Evolutionary conservation across 176 grass and related monocot genomes (phyloP).

Genomic region (Pontederia paniculata): DNA sequence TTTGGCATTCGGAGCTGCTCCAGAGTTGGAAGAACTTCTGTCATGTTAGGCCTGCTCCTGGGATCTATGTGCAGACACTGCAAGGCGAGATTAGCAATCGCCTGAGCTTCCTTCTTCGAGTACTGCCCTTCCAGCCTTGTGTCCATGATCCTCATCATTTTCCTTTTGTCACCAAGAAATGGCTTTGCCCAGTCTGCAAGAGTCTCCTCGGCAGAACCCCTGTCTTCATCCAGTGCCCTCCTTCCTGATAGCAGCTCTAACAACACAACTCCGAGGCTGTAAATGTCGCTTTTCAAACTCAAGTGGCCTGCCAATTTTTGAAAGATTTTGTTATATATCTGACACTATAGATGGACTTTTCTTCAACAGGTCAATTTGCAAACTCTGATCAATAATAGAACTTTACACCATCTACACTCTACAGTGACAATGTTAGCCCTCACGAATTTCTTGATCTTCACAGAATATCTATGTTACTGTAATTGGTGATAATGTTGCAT

Average conservation of each 20-base stretch:
- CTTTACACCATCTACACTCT: not conserved
- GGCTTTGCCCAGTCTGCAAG: conserved; percentile 82
- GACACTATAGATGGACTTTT: too few species aligned
- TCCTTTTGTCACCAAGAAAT: conserved; percentile 32
- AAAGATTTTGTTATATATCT: not conserved
- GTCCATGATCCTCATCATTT: conserved; percentile 71
- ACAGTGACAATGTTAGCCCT: too few species aligned
- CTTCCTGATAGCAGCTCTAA: conserved; percentile 59
- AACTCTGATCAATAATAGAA: not conserved
- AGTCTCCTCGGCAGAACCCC: conserved; percentile 20
- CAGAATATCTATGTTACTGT: too few species aligned
- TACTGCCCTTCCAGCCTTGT: conserved; percentile 74
- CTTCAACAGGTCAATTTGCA: not conserved
- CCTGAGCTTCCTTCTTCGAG: conserved; percentile 63
- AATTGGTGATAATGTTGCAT: too few species aligned
- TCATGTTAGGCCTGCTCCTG: conserved; percentile 53
- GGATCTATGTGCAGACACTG: conserved; percentile 46
- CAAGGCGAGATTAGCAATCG: conserved; percentile 44
- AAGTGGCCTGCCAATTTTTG: conserved; percentile 39
- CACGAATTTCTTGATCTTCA: too few species aligned
- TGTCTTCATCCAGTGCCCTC: conserved; percentile 39
- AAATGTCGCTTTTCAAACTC: conserved; percentile 67
- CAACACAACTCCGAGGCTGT: conserved; percentile 76
- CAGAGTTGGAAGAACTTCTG: conserved; percentile 39
- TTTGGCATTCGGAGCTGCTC: conserved; percentile 30